Evolutionary conservation across 2,329 filamentous ascomycete species (phyloP), one percentile per base, ranked within the genome.

Genomic region (Talaromyces amestolkiae): DNA sequence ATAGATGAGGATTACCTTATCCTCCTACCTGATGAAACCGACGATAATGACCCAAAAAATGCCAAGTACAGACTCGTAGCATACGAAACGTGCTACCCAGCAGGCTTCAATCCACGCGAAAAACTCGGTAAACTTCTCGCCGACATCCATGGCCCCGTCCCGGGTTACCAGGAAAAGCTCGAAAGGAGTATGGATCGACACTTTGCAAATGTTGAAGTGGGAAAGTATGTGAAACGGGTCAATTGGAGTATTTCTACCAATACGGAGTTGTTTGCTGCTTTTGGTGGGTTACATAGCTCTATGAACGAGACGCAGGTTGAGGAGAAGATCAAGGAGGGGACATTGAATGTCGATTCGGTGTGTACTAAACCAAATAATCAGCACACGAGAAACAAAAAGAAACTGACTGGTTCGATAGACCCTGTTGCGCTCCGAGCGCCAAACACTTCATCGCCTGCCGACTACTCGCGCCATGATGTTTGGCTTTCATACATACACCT

Each of bases 1-100:
- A 74, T 89, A 31, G 87, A 89, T 69, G 82, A 83, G 54, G 87
- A 89, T 63, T 85, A 88, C 71, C 75, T 89, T 3, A 74, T 89
- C 67, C 79, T 89, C 0, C 75, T 87, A 0, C 84, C 84, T 0
- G 77, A 78, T 65, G 61, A 53, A 45, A 39, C 17, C 60, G 67
- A 58, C 37, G 27, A 68, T 64, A 56, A 69, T 0, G 54, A 47
- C 8, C 5, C 35, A 1, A 33, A 39, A 61, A 17, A 31, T 8
- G 56, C 19, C 15, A 81, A 79, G 65, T 89, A 89, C 73, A 75
- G 81, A 35, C 81, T 89, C 10, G 76, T 85, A 71, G 86, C 83
- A 8, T 89, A 85, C 72, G 76, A 82, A 7, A 81, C 80, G 9
- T 85, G 83, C 69, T 88, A 85, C 71, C 86, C 87, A 0, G 78